Evolutionary conservation across 2,329 filamentous ascomycete genomes (phyloP), one percentile per base, ranked within the genome.

Genomic region (Ambrosiella beaveri): DNA sequence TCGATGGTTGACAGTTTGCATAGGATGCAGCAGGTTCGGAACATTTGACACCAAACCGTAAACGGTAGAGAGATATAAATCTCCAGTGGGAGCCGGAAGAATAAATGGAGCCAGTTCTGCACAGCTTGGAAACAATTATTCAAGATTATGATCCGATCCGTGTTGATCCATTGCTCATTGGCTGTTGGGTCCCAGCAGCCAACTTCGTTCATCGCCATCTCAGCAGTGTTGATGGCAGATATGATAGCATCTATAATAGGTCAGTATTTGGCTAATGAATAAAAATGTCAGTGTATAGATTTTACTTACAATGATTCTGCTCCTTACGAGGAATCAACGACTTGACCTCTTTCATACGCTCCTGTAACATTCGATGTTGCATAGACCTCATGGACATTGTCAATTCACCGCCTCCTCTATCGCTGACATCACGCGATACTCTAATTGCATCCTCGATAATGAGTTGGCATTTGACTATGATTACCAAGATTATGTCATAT

Each of bases 41-140:
- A 61, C 38, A 56, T 45, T 17, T 61, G 56, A 41, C 57, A 61
- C 59, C 59, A 61, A 13, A 61, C 27, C 27, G 52, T 57, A 19
- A 61, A 61, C 1, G 59, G 59, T 15, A 61, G 56, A 8, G 17
- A 35, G 1, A 54, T 41, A 53, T 61, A 61, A 11, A 54, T 9
- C 17, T 56, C 53, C 4, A 58, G 44, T 7, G 59, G 59, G 6
- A 61, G 39, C 15, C 49, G 15, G 45, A 58, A 56, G 41, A 61
- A 61, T 5, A 40, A 15, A 7, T 47, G 41, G 47, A 58, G 50
- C 59, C 59, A 61, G 15, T 39, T 54, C 35, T 45, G 44, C 5
- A 58, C 27, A 27, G 56, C 50, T n/a, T 38, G 15, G 37, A 60
- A 60, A 44, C 59, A 60, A n/a, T 52, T 55, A n/a, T 49, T 57